Evolutionary conservation across 441 rosid species (phyloP).

Genomic region (Macaranga tanarius): DNA sequence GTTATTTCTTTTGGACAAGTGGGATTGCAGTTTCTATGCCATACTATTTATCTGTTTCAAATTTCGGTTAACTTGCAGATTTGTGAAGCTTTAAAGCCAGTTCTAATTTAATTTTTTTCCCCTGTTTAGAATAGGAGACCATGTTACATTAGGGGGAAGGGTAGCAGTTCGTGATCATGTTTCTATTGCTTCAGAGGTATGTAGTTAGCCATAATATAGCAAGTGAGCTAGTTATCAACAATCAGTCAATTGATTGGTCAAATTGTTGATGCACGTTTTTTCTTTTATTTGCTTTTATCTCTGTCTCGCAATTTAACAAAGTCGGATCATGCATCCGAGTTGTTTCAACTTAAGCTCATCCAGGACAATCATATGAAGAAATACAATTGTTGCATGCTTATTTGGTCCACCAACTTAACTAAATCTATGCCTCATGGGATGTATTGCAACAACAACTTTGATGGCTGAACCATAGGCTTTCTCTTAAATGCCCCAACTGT

Average conservation of each 20-base stretch:
- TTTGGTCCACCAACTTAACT: too few species aligned
- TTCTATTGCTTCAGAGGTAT: constrained; percentile 62
- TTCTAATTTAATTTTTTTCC: neutral
- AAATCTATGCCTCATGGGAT: too few species aligned
- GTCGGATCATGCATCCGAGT: neutral
- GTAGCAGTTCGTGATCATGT: constrained; percentile 72
- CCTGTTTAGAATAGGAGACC: constrained; percentile 56
- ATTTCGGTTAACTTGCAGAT: neutral
- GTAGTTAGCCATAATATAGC: constrained; percentile 9
- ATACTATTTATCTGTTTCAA: neutral
- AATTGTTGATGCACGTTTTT: neutral
- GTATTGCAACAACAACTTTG: too few species aligned
- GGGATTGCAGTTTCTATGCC: neutral
- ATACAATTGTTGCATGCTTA: too few species aligned
- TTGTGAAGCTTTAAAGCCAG: constrained; percentile 7
- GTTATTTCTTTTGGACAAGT: neutral
- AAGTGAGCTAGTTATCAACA: neutral
- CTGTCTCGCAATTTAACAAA: neutral
- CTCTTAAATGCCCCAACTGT: neutral
- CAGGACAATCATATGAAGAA: neutral
- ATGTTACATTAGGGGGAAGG: constrained; percentile 62
- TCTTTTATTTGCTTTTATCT: neutral
- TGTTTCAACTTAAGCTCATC: neutral
- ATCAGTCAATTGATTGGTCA: neutral
- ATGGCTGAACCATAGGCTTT: too few species aligned